Base-by-base conservation (phyloP, 257 asterid species). In the Echites panduratus region DNA sequence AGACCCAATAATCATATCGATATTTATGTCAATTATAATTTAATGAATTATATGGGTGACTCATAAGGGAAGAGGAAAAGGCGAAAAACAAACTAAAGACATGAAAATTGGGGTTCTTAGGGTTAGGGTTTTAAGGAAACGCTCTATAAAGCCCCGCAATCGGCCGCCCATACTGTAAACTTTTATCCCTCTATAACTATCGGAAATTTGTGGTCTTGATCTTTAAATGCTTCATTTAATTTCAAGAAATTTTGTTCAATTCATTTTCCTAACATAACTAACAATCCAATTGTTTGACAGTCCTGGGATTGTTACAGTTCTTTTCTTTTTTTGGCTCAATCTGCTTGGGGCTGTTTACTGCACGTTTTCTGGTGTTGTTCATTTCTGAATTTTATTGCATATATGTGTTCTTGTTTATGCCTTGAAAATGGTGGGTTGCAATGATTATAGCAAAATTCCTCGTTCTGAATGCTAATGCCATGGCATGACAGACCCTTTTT, bases 381-480 rank as follows among this genome's bases (percentile, higher is more conserved):
- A 4, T 50, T 4, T 50, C 57, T 50, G 22, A 19, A 17, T 16
- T 50, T 49, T 50, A 16, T 4, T 50, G n/a, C 57, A 50, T 20
- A 17, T 22, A 17, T 16, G 38, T 24, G 26, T 40, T 7, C 44
- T 14, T 43, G 32, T 66, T 35, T 69, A n/a, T 17, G 41, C 47
- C 47, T 24, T 70, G 70, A 22, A 19, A 9, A 77, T 13, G 74
- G 70, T 69, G 84, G 81, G 76, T 49, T 70, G 94, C 94, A 61
- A 65, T 88, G 96, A 88, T 88, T 89, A 80, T 88, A 88, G 71
- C 73, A 58, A 13, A 86, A 89, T 89, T 89, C 94, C 87, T 85
- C 94, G 87, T 85, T 16, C 92, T 89, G 91, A 89, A 65, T 54
- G 94, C 90, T 75, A 82, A 76, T 76, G 75, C 82, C 80, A 76